phyloP scores from a whole-genome alignment of 495 filamentous ascomycete genomes.

The Penicillium antarcticum region DNA sequence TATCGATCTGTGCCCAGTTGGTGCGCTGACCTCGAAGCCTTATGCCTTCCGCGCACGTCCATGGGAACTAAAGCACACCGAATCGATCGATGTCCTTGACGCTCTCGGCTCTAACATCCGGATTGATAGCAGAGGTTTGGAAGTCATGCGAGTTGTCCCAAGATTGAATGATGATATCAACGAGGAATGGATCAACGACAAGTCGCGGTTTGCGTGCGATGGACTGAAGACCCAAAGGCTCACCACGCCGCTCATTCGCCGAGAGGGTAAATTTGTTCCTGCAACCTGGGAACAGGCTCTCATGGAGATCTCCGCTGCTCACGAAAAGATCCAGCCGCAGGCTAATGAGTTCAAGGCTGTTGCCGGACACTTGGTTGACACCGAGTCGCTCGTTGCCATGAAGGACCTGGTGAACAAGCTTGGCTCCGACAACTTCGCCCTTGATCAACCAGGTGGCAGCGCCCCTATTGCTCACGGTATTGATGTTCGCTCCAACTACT shows the following conservation, averaged over 20 bases:
- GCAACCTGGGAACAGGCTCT: slow-evolving; percentile 93
- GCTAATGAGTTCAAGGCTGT: slow-evolving; percentile 94
- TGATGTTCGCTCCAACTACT: slow-evolving; percentile 89
- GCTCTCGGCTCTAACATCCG: slow-evolving; percentile 91
- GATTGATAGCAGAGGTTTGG: slow-evolving; percentile 87
- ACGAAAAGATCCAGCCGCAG: slow-evolving; percentile 69
- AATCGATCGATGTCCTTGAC: slow-evolving; percentile 92
- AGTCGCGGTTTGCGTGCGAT: slow-evolving; percentile 94
- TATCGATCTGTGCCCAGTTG: slow-evolving; percentile 96
- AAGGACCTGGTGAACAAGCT: slow-evolving; percentile 96
- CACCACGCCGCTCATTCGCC: slow-evolving; percentile 86
- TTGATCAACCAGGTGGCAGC: slow-evolving; percentile 83
- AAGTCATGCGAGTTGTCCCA: slow-evolving; percentile 92
- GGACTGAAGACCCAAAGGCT: slow-evolving; percentile 93
- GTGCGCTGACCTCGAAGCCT: slow-evolving; percentile 92
- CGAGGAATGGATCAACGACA: slow-evolving; percentile 99
- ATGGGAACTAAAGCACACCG: slow-evolving; percentile 91
- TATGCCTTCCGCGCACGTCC: slow-evolving; percentile 96
- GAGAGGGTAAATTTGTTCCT: slow-evolving; percentile 82
- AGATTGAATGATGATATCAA: slow-evolving; percentile 96
- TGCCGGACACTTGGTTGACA: slow-evolving; percentile 85
- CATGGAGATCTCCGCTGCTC: slow-evolving; percentile 74
- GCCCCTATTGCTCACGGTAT: slow-evolving; percentile 87
- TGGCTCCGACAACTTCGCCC: slow-evolving; percentile 89
- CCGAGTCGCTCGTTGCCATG: slow-evolving; percentile 89